Percentiles rank a stretch among this genome's conserved stretches.
Evolutionary conservation across 257 asterid species (phyloP).

Genomic region (Thymus quinquecostatus): DNA sequence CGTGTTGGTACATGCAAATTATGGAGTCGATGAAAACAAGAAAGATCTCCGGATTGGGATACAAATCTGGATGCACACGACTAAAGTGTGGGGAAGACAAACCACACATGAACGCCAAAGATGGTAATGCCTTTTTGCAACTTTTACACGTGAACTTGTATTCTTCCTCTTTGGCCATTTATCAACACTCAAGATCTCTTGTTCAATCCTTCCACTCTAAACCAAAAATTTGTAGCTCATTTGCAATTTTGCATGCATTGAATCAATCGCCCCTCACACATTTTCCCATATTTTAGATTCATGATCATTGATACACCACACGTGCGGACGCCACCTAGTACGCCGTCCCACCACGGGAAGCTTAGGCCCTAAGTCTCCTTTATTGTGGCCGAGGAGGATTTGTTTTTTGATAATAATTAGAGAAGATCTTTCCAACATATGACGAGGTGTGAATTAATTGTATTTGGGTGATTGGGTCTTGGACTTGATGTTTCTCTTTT

Average conservation of each 20-base stretch:
- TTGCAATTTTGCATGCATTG: conserved; percentile 11
- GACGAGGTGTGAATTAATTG: background rate
- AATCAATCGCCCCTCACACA: background rate
- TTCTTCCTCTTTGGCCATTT: background rate
- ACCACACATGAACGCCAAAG: background rate
- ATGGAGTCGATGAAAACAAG: background rate
- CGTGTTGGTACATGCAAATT: too few species aligned
- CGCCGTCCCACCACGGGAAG: conserved; percentile 8
- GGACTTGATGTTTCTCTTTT: background rate
- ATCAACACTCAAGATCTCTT: background rate
- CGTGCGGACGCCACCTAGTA: conserved; percentile 16
- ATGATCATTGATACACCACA: background rate
- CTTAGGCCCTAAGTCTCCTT: background rate
- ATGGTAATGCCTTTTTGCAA: background rate
- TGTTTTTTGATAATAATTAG: background rate
- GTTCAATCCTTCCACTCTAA: background rate
- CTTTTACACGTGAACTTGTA: conserved; percentile 17
- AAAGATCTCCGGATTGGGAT: background rate
- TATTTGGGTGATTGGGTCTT: background rate
- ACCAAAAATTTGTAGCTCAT: background rate
- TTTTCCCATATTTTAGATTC: background rate
- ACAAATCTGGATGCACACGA: background rate
- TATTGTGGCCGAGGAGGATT: conserved; percentile 10
- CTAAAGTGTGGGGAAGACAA: conserved; percentile 1
- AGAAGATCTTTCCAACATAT: background rate